Evolutionary conservation across 2,329 filamentous ascomycete genomes (phyloP).

Genomic region (Aspergillus awamori): DNA sequence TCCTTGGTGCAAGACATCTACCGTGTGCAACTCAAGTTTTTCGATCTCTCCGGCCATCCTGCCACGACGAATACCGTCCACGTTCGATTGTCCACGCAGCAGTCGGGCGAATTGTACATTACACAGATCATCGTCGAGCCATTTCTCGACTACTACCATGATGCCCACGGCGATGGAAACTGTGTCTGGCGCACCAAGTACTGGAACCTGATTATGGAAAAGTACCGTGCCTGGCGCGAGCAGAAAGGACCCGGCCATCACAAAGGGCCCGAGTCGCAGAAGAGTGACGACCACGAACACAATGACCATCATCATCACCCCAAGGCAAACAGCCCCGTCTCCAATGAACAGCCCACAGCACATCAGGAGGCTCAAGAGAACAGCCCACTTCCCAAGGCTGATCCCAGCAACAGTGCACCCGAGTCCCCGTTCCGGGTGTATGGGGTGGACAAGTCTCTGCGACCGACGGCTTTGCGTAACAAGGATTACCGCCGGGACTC

Average conservation of each 20-base stretch:
- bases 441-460: background rate
- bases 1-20: background rate
- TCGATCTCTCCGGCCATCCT: background rate
- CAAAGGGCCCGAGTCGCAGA: background rate
- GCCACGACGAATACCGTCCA: background rate
- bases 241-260: background rate
- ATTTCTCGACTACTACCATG: background rate
- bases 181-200: slow-evolving; percentile 3
- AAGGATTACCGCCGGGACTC: background rate
- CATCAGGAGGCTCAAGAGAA: too few relatives aligned
- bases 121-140: slow-evolving; percentile 2
- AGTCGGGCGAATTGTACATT: background rate
- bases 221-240: slow-evolving; percentile 1
- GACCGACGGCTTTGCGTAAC: background rate
- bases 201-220: slow-evolving; percentile 6
- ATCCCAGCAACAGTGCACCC: background rate
- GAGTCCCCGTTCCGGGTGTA: background rate
- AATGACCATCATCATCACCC: too few relatives aligned
- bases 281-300: background rate
- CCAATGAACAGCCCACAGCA: background rate
- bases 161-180: slow-evolving; percentile 1
- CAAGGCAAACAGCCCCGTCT: background rate
- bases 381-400: background rate
- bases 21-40: slow-evolving; percentile 2
- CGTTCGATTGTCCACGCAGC: background rate